Evolutionary conservation across 768 basidiomycete genomes (phyloP), one percentile per base, ranked within the genome.

Genomic region (Leucocoprinus leucothites): DNA sequence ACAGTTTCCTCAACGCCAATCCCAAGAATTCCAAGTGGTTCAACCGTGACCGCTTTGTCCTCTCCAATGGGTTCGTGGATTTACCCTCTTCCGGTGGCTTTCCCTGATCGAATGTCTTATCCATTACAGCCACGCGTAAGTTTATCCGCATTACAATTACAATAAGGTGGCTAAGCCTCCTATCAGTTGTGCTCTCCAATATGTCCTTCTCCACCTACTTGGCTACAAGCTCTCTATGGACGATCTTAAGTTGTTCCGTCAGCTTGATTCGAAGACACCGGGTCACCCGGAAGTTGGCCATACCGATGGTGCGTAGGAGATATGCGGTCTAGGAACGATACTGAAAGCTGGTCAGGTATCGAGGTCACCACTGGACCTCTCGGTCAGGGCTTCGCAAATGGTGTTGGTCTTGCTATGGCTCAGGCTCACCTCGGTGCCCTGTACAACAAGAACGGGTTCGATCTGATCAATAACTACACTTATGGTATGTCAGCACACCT

Each of bases 361-460:
- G 90, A 92, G 74, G 93, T 98, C 57, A 98, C 95, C 60, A 98
- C 95, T 53, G 95, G 95, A 52, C 95, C 95, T 58, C 85, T 98
- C 28, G 95, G 95, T 42, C 95, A 98, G 73, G 92, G 94, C 60
- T 90, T 98, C 68, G 85, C 89, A 59, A 96, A 94, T 66, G 93
- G 85, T 58, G 93, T 98, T 62, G 95, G 95, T 66, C 74, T 98
- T 55, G 95, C 94, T 50, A 93, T 96, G 55, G 94, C 91, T 19
- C 89, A 95, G 72, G 89, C 90, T 31, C 94, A 98, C 70, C 75
- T 96, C 56, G 91, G 77, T 44, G 93, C 93, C n/a, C 75, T 85
- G 43, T 97, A 84, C 78, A 97, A 97, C 81, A 91, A 87, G 69
- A 85, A 90, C 38, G 82, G 82, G 13, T 94, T 89, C 67, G 73